Evolutionary conservation across 1,284 basidiomycete genomes (phyloP).

Genomic region (Malassezia equina): DNA sequence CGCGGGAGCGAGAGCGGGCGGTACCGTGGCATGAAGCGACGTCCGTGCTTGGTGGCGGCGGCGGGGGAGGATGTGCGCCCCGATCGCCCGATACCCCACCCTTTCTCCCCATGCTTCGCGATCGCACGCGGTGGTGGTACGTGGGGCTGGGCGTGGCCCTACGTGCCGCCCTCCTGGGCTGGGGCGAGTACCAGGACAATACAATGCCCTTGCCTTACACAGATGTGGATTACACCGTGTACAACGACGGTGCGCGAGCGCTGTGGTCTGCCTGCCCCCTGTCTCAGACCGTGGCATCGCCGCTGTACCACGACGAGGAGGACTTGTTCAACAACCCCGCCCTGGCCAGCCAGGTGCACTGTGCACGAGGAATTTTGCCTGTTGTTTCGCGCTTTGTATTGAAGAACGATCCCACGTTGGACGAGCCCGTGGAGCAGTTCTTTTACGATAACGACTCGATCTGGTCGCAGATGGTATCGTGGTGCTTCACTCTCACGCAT

Average conservation of each 20-base stretch:
- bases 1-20: conserved; percentile 55
- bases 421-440: not conserved
- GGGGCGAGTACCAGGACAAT: conserved; percentile 78
- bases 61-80: not conserved
- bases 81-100: not conserved
- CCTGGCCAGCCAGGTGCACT: conserved; percentile 21
- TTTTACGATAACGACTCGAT: not conserved
- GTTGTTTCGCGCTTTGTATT: conserved; percentile 54
- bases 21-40: conserved; percentile 3
- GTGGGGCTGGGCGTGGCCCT: conserved; percentile 54
- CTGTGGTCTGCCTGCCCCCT: conserved; percentile 32
- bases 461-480: not conserved
- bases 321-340: conserved; percentile 23
- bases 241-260: conserved; percentile 67
- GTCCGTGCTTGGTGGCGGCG: not conserved
- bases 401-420: conserved; percentile 24
- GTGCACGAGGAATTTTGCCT: conserved; percentile 33
- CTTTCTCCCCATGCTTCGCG: not conserved
- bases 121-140: conserved; percentile 18
- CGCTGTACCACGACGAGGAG: conserved; percentile 21
- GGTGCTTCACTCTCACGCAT: conserved; percentile 20
- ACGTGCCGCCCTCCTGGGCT: conserved; percentile 63
- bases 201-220: conserved; percentile 82
- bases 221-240: conserved; percentile 91
- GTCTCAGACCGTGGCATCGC: conserved; percentile 20